phyloP scores from a whole-genome alignment of 31 red algal species.

The Porphyra umbilicalis region DNA sequence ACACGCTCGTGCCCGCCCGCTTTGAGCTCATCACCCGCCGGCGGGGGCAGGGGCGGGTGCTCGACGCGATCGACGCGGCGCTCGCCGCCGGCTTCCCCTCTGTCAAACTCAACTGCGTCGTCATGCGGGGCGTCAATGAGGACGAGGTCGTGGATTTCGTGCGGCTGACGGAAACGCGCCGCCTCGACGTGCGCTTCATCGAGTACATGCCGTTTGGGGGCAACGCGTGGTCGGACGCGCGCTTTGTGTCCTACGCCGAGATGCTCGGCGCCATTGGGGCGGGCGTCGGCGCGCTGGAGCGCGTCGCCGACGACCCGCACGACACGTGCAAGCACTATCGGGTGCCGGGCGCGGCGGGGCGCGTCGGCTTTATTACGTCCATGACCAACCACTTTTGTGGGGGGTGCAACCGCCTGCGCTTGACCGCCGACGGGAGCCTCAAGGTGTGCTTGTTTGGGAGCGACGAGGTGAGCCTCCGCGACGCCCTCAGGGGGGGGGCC shows the following conservation, averaged over 20 bases:
- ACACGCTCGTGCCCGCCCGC: constrained; percentile 46
- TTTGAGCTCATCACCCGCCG: constrained; percentile 70
- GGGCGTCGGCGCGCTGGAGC: constrained; percentile 20
- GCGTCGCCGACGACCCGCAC: constrained; percentile 7
- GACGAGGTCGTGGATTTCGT: constrained; percentile 49
- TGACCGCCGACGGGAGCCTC: constrained; percentile 87
- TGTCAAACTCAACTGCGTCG: constrained; percentile 80
- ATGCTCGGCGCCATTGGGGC: constrained; percentile 33
- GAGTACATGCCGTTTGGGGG: constrained; percentile 99
- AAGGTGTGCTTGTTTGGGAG: constrained; percentile 86
- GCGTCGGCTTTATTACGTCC: constrained; percentile 88
- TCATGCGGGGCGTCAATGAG: constrained; percentile 83
- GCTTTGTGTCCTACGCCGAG: constrained; percentile 74
- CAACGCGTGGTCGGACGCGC: constrained; percentile 44
- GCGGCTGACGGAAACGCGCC: constrained; percentile 15
- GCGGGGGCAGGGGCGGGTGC: constrained; percentile 30
- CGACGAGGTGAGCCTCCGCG: constrained; percentile 64
- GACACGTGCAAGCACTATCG: constrained; percentile 85
- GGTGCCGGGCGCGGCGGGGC: constrained; percentile 46
- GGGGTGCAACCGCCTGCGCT: constrained; percentile 84
- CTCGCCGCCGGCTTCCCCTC: constrained; percentile 13
- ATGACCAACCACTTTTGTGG: constrained; percentile 93
- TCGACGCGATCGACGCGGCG: constrained; percentile 36
- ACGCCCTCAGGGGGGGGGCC: constrained; percentile 41
- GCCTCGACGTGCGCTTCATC: constrained; percentile 79